Evolutionary conservation across 108 stramenopile genomes (phyloP).

Genomic region (Aurantiochytrium sp.): DNA sequence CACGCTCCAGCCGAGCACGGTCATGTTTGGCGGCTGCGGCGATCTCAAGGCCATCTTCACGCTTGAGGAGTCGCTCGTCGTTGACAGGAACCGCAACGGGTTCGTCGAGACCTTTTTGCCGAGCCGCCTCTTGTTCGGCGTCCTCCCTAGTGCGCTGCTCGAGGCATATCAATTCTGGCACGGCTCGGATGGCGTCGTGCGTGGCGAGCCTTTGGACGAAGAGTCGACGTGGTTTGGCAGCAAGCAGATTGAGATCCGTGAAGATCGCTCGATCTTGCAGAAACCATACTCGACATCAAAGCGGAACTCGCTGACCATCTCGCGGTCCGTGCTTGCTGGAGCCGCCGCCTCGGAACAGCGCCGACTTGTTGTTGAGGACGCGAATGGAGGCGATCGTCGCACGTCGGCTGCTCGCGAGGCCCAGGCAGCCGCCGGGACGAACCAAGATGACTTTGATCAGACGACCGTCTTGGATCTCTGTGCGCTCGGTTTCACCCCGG

Average conservation of each 20-base stretch:
- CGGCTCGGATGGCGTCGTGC: background rate
- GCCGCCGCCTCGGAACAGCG: background rate
- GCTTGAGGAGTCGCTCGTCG: constrained; percentile 21
- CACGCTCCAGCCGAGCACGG: background rate
- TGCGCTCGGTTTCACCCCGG: background rate
- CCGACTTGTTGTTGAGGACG: background rate
- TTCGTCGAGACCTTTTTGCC: constrained; percentile 39
- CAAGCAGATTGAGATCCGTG: background rate
- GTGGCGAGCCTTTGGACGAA: constrained; percentile 1
- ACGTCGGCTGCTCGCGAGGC: background rate
- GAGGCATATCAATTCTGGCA: constrained; percentile 51
- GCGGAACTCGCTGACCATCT: background rate
- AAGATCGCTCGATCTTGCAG: background rate
- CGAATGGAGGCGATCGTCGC: too few species aligned
- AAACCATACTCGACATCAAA: background rate
- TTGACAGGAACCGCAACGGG: constrained; percentile 24
- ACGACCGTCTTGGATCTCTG: background rate
- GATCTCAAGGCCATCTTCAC: background rate
- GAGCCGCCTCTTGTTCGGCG: constrained; percentile 29
- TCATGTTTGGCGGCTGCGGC: background rate
- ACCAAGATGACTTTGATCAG: background rate
- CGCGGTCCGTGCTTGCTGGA: background rate
- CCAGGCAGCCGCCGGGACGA: background rate
- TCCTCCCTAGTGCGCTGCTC: constrained; percentile 40
- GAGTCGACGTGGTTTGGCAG: constrained; percentile 14